A percentile compares a stretch with the other conserved stretches of the same genome.
Conservation (phyloP, 2,329 filamentous ascomycete genomes). For the Penicillium sp. region DNA sequence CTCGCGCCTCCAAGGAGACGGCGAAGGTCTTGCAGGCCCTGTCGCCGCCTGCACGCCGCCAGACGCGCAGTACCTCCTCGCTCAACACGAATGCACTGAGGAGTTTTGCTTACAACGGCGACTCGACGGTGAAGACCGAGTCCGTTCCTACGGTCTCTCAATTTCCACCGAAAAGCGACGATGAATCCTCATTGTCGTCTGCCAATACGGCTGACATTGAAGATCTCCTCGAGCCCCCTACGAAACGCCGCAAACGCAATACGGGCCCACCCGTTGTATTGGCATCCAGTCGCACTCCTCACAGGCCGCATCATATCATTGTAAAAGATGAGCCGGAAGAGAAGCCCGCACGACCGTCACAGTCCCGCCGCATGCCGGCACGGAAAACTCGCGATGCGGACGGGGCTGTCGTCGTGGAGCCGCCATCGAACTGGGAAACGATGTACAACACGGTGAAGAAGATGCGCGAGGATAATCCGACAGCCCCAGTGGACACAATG, state of each 20-base stretch:
- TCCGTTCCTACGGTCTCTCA: constrained; percentile 31
- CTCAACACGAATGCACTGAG: constrained; percentile 25
- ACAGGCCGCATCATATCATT: constrained; percentile 21
- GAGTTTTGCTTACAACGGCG: constrained; percentile 28
- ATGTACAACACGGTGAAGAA: constrained; percentile 73
- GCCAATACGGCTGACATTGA: constrained; percentile 55
- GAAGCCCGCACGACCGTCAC: constrained; percentile 24
- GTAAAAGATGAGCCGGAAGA: constrained; percentile 29
- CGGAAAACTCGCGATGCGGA: constrained; percentile 41
- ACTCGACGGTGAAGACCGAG: constrained; percentile 14
- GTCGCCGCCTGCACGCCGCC: constrained; percentile 45
- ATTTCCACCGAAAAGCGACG: constrained; percentile 27
- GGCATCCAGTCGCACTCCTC: constrained; percentile 16
- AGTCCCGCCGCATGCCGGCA: constrained; percentile 42
- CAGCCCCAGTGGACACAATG: constrained; percentile 93
- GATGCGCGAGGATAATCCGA: constrained; percentile 68
- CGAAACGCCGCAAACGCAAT: constrained; percentile 52
- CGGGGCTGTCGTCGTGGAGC: constrained; percentile 41
- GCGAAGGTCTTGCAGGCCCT: constrained; percentile 54
- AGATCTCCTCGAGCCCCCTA: constrained; percentile 47
- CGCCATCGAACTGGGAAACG: constrained; percentile 78
- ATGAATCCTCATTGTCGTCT: constrained; percentile 37
- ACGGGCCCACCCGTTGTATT: constrained; percentile 28
- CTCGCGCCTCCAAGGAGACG: constrained; percentile 58
- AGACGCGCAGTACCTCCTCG: constrained; percentile 45